Base-by-base conservation (phyloP, 768 basidiomycete species). In the Rhodotorula paludigena region DNA sequence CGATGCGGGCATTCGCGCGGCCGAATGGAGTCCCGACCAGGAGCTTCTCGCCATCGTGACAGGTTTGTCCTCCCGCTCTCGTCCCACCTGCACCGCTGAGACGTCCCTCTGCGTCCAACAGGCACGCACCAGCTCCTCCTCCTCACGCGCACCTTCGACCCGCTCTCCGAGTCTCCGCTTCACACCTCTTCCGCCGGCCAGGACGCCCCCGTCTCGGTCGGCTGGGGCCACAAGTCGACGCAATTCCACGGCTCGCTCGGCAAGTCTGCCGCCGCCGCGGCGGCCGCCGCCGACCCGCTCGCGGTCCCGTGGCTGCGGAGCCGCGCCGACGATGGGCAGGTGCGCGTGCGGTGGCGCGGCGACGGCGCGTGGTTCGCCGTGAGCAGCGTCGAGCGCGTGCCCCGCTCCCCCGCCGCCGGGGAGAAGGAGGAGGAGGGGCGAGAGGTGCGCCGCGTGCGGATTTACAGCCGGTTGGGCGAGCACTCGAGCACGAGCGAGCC, bases 161-260 rank as follows among this genome's bases (percentile, higher is more conserved):
- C 92, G 21, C 80, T 97, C 32, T 88, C 86, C 51, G 96, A 98
- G 75, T 81, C 82, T 9, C 83, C 85, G 0, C 78, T 97, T 2
- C 84, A 89, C 70, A 83, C 85, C 0, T 77, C 80, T 45, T 89
- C 90, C 49, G 93, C 92, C 73, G 96, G 94, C 45, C 9, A 73
- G 91, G 92, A 92, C 77, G 85, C 87, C 33, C 90, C 89, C 5
- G 91, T 97, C 74, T 90, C 93, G 74, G 91, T 97, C 66, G 96
- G 96, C 23, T 99, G 96, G 96, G 96, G 96, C 47, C 89, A 89
- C 3, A 94, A 93, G 76, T 84, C 89, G 77, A 98, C 96, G 0
- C 96, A 99, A 75, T 99, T 99, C 77, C 92, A 97, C 73, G 96
- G 96, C 16, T 94, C 92, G 0, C 81, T 91, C 8, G 94, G 96